Evolutionary conservation across 108 stramenopile genomes (phyloP).

Genomic region (Cyclostephanos tholiformis): DNA sequence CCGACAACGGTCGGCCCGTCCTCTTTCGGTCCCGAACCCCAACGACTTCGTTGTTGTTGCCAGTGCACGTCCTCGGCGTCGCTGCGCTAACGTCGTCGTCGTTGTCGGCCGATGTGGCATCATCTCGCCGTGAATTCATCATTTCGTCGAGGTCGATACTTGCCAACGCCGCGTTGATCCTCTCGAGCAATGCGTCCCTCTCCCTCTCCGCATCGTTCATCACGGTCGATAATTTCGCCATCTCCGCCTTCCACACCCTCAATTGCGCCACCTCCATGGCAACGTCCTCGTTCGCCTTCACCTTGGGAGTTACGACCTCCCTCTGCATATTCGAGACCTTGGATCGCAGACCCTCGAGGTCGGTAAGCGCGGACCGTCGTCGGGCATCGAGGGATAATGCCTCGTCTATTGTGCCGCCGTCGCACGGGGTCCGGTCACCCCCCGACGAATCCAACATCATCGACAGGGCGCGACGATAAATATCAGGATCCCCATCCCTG

Average conservation of each 20-base stretch:
- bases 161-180: conserved; percentile 27
- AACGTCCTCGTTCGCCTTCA: conserved; percentile 36
- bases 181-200: conserved; percentile 15
- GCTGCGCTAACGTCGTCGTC: no score
- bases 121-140: neutral
- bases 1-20: conserved; percentile 1
- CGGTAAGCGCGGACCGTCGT: conserved; percentile 74
- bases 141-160: neutral
- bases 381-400: conserved; percentile 86
- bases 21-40: neutral
- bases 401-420: conserved; percentile 87
- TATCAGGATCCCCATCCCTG: conserved; percentile 93
- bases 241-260: conserved; percentile 41
- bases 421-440: no score
- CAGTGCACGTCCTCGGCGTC: no score
- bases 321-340: conserved; percentile 85
- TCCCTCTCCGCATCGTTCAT: conserved; percentile 30
- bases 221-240: conserved; percentile 19
- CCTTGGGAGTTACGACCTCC: conserved; percentile 82
- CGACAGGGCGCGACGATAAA: conserved; percentile 78
- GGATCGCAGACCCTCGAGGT: conserved; percentile 75
- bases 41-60: neutral
- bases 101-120: neutral
- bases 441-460: conserved; percentile 6
- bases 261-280: conserved; percentile 27